Conservation (phyloP, 2,329 filamentous ascomycete genomes). For the Cadophora gregata region DNA sequence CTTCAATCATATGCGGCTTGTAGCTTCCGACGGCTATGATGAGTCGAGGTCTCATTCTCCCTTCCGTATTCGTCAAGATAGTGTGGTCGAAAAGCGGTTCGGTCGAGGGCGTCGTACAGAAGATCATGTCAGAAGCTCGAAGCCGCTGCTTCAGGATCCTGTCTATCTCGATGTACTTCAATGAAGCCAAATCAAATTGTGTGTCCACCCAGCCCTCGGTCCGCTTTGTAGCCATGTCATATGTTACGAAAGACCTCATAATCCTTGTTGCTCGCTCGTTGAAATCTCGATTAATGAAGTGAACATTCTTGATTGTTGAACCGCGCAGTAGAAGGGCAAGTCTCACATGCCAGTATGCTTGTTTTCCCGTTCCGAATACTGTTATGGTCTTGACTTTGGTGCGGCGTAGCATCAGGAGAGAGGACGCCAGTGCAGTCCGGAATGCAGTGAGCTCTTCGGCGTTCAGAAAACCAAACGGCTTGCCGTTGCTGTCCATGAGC, state of each 20-base stretch:
- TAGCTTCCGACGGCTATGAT: conserved; percentile 76
- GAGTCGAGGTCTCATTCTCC: conserved; percentile 71
- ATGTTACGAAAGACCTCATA: conserved; percentile 54
- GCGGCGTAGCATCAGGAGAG: conserved; percentile 69
- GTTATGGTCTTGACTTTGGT: conserved; percentile 75
- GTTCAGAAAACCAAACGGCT: conserved; percentile 71
- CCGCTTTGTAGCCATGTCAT: conserved; percentile 53
- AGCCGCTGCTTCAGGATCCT: conserved; percentile 75
- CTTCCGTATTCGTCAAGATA: conserved; percentile 75
- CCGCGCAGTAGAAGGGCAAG: conserved; percentile 78
- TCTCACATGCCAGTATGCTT: conserved; percentile 94
- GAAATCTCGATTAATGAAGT: conserved; percentile 82
- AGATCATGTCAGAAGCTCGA: conserved; percentile 77
- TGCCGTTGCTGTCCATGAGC: conserved; percentile 67
- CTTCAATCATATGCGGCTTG: conserved; percentile 77
- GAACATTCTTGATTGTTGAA: conserved; percentile 74
- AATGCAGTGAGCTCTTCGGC: conserved; percentile 80
- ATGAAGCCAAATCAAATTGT: conserved; percentile 73
- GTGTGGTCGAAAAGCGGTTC: conserved; percentile 76
- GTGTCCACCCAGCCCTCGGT: conserved; percentile 67
- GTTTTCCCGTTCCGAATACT: conserved; percentile 86
- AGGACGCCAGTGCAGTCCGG: conserved; percentile 75
- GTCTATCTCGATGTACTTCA: conserved; percentile 70
- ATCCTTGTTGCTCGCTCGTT: conserved; percentile 60
- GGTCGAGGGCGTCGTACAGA: conserved; percentile 83